Evolutionary conservation across 805 yeast genomes (phyloP).

Genomic region (Schizosaccharomyces japonicus): DNA sequence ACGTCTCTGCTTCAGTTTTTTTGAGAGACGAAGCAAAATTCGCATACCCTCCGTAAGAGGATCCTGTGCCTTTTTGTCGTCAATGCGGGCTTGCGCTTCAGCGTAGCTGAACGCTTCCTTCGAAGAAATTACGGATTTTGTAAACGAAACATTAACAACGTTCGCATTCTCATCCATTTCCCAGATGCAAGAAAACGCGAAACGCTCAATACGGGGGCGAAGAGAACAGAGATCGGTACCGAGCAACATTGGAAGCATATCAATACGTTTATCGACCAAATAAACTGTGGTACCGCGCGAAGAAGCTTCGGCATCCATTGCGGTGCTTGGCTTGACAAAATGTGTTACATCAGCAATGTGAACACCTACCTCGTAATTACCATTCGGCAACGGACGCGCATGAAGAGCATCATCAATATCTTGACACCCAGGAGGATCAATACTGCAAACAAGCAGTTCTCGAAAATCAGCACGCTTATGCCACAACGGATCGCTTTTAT

Average conservation of each 20-base stretch:
- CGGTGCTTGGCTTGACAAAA: constrained; percentile 78
- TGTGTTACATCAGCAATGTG: constrained; percentile 98
- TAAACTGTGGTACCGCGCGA: constrained; percentile 93
- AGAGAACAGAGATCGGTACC: constrained; percentile 93
- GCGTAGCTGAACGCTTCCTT: constrained; percentile 89
- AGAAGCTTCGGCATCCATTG: constrained; percentile 88
- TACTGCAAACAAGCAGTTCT: constrained; percentile 74
- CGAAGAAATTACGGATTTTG: constrained; percentile 73
- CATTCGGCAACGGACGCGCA: constrained; percentile 63
- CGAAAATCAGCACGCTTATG: constrained; percentile 53
- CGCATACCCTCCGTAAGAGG: constrained; percentile 80
- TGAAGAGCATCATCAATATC: constrained; percentile 97
- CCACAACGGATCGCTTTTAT: constrained; percentile 25
- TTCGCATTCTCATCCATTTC: constrained; percentile 72
- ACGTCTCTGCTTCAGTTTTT: constrained; percentile 61
- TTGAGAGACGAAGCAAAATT: constrained; percentile 52
- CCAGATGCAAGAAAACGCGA: constrained; percentile 90
- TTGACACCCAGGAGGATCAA: constrained; percentile 95
- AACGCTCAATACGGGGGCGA: constrained; percentile 84
- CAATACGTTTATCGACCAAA: constrained; percentile 91
- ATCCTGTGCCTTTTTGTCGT: constrained; percentile 50
- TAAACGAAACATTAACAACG: constrained; percentile 52
- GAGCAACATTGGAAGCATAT: constrained; percentile 84
- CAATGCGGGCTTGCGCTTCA: constrained; percentile 75
- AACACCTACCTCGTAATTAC: constrained; percentile 91